Base-by-base conservation (phyloP, 768 basidiomycete genomes). In the Mycena filopes region DNA sequence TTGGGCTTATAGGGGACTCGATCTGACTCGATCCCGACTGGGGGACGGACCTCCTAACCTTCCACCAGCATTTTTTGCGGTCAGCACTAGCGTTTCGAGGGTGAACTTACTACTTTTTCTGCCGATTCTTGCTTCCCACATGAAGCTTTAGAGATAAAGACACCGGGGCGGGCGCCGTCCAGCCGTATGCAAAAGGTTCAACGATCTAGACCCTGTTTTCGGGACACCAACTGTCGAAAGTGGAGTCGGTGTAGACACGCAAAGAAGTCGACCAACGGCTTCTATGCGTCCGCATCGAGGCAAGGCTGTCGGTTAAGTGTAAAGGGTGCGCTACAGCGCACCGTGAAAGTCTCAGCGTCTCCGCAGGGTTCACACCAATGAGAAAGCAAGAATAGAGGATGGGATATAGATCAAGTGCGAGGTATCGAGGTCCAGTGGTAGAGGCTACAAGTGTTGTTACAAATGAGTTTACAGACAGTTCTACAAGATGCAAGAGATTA, bases 371-470 rank as follows among this genome's bases (percentile, higher is more conserved):
- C 48, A 48, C 59, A 60, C 18, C 13, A 40, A 42, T 50, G 40
- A 29, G 23, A 28, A 18, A 40, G 12, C 40, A n/a, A 60, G 25
- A 43, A 42, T n/a, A n/a, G n/a, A n/a, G n/a, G n/a, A n/a, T n/a
- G n/a, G 33, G 60, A 55, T 47, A 56, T 63, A 29, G 55, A 45
- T 54, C 47, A 40, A 56, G 38, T 48, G 45, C 25, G 28, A 50
- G 61, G 48, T 41, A 63, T 56, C 45, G 21, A n/a, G 23, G 31
- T 36, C 43, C 15, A 31, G 28, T 38, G 54, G 40, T 55, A 55
- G 16, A 11, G 55, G 62, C 62, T 63, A 63, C 62, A 63, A 23
- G 62, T 56, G 49, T 49, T 63, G 47, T n/a, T 63, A 63, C 54
- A 63, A 28, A 33, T 56, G 51, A 31, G 43, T n/a, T n/a, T n/a